Conservation (phyloP, 1,284 basidiomycete genomes). For the Ganoderma leucocontextum region DNA sequence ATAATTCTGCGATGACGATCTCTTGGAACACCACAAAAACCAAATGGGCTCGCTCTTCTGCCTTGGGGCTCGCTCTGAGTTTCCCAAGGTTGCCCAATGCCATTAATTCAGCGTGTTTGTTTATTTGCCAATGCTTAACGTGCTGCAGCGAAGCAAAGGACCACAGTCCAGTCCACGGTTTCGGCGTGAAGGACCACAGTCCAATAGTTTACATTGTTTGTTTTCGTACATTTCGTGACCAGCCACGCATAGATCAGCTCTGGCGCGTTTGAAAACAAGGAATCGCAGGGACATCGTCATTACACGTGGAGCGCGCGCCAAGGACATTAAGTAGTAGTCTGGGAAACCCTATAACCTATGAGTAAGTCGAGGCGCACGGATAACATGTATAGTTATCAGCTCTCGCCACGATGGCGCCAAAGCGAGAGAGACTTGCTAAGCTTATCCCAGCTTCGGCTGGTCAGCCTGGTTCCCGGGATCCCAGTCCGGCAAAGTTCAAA, state of each 20-base stretch:
- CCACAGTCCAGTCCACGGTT: too few relatives aligned
- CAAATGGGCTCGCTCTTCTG: background rate
- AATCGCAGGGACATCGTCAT: too few relatives aligned
- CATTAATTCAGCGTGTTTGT: background rate
- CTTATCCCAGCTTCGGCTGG: background rate
- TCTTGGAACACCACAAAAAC: background rate
- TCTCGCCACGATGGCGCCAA: background rate
- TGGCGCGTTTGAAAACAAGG: too few relatives aligned
- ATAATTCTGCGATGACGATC: background rate
- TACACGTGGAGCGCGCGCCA: background rate
- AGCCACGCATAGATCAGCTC: too few relatives aligned
- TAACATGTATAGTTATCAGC: background rate
- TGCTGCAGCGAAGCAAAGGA: too few relatives aligned
- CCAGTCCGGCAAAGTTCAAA: background rate
- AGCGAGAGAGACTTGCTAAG: constrained; percentile 1
- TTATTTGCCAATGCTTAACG: too few relatives aligned
- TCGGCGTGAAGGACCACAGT: too few relatives aligned
- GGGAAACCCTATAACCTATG: background rate
- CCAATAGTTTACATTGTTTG: too few relatives aligned
- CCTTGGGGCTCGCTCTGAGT: background rate
- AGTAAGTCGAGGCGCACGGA: background rate
- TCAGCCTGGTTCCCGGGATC: background rate
- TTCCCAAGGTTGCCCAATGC: too few relatives aligned
- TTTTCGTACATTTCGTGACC: too few relatives aligned
- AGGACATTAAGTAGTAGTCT: too few relatives aligned